These are phyloP conservation scores for Atkinsonella hypoxylon DNA, from an alignment of 2,329 filamentous ascomycete species.

Conservation along the genomic window DNA sequence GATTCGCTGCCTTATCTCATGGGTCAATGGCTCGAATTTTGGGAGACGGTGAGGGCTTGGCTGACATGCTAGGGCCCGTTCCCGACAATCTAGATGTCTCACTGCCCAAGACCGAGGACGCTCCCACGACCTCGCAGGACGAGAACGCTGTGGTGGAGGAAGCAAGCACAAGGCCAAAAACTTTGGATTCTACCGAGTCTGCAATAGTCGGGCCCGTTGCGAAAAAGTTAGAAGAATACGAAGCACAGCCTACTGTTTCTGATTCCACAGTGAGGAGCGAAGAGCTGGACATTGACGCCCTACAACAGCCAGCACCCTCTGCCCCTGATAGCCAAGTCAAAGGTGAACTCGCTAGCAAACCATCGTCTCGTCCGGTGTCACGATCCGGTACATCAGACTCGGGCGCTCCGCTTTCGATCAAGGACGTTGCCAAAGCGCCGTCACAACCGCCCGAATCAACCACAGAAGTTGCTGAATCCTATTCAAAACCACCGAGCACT, in stretches of 20 bases:
- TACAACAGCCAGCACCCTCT: background rate
- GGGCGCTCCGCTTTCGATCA: background rate
- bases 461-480: constrained; percentile 18
- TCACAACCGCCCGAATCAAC: background rate
- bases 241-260: background rate
- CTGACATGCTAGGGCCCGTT: constrained; percentile 29
- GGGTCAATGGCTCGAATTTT: constrained; percentile 36
- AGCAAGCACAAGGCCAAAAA: background rate
- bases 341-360: background rate
- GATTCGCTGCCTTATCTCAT: constrained; percentile 36
- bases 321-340: constrained; percentile 3
- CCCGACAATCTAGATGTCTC: constrained; percentile 8
- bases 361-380: constrained; percentile 4
- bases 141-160: background rate
- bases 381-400: constrained; percentile 1
- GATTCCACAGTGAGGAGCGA: constrained; percentile 22
- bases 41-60: constrained; percentile 30
- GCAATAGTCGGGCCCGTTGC: background rate
- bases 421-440: background rate
- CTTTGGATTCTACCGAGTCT: background rate
- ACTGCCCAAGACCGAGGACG: background rate
- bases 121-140: background rate
- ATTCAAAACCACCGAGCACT: constrained; percentile 29
- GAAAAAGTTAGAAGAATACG: constrained; percentile 2
- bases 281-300: constrained; percentile 28